Evolutionary conservation across 2,329 filamentous ascomycete genomes (phyloP).

Genomic region (Lithohypha guttulata): DNA sequence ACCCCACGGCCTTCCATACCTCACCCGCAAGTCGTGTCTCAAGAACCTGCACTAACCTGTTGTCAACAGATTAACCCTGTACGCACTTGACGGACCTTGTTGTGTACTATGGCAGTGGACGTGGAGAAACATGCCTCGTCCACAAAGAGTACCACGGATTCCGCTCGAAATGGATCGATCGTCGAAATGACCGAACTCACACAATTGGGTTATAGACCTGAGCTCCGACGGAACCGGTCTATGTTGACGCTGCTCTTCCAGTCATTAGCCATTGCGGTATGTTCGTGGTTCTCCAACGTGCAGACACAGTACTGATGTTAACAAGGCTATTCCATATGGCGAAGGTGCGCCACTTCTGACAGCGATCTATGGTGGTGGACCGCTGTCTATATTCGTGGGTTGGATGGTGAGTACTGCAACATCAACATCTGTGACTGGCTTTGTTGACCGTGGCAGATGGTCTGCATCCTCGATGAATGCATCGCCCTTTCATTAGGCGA

Average conservation of each 20-base stretch:
- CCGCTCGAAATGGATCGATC: constrained; percentile 25
- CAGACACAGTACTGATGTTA: too few species aligned
- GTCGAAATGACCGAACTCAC: constrained; percentile 27
- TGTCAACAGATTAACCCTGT: too few species aligned
- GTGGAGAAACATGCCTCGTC: constrained; percentile 1
- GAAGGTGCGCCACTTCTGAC: constrained; percentile 37
- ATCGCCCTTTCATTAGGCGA: constrained; percentile 42
- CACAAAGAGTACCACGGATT: constrained; percentile 1
- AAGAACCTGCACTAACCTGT: too few species aligned
- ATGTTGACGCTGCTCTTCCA: constrained; percentile 52
- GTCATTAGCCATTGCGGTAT: constrained; percentile 47
- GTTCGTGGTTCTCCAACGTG: too few species aligned
- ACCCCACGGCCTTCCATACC: too few species aligned
- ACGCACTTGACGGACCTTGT: background rate
- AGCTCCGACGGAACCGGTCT: constrained; percentile 48
- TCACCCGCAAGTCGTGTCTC: too few species aligned
- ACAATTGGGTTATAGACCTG: constrained; percentile 47
- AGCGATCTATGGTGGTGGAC: constrained; percentile 38
- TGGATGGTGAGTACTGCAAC: constrained; percentile 35
- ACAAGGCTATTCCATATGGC: constrained; percentile 41
- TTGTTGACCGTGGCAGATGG: constrained; percentile 15
- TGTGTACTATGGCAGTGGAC: background rate
- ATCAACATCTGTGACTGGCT: background rate
- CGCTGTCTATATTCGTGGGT: constrained; percentile 46
- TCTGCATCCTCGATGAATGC: constrained; percentile 44